A percentile compares a stretch with the other conserved stretches of the same genome.
Conservation (phyloP, 192 early-diverging fungal genomes). For the Coemansia sp. region DNA sequence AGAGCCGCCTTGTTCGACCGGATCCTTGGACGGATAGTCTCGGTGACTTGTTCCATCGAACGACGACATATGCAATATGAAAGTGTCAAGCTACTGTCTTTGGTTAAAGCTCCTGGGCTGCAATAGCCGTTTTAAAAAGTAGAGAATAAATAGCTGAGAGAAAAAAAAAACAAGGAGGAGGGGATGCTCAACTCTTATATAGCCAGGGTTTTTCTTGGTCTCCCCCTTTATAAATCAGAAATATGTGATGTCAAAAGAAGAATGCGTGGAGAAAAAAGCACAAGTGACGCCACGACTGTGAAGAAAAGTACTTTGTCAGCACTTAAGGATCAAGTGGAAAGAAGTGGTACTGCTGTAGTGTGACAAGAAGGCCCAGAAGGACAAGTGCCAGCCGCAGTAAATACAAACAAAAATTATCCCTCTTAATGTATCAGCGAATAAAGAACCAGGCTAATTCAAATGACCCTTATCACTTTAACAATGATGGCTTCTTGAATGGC, state of each 20-base stretch:
- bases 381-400: constrained; percentile 11
- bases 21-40: constrained; percentile 48
- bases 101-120: not conserved
- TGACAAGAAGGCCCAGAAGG: not conserved
- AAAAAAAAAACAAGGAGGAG: not conserved
- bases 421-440: too few relatives aligned
- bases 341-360: constrained; percentile 10
- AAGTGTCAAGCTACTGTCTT: not conserved
- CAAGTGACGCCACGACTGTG: constrained; percentile 12
- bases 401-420: not conserved
- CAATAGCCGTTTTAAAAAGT: too few relatives aligned
- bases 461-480: not conserved
- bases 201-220: too few relatives aligned
- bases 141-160: not conserved
- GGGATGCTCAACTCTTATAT: not conserved
- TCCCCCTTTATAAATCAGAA: too few relatives aligned
- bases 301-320: constrained; percentile 1
- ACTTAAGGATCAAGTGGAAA: constrained; percentile 8
- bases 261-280: constrained; percentile 14
- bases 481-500: not conserved
- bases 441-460: not conserved
- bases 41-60: constrained; percentile 31
- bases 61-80: constrained; percentile 5
- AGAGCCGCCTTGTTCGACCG: constrained; percentile 33
- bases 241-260: not conserved